Base-by-base conservation (phyloP, 106 monocot species). In the Allium cepa region DNA sequence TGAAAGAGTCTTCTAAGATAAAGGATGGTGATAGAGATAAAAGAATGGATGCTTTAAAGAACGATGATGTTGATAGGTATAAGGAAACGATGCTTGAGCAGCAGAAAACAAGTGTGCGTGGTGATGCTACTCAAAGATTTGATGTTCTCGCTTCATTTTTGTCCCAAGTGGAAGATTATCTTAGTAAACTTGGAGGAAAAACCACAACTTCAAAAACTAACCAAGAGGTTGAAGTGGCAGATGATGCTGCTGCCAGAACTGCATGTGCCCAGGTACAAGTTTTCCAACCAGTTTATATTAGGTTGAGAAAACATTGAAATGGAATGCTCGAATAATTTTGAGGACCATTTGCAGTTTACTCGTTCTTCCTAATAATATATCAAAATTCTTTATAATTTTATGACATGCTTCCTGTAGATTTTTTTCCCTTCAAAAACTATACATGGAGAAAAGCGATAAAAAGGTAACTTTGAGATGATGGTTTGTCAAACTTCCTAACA, bases 41-140 rank as follows among this genome's bases (percentile, higher is more conserved):
- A 81, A 88, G 97, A 74, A 92, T 97, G 97, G 97, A 97, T 71
- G 92, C 97, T 28, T 72, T 97, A 76, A 97, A 97, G 71, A 97
- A 97, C 74, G 92, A 97, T 77, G 97, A 92, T 75, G 92, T 97
- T 15, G 97, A 92, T 76, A 79, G 92, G 76, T 97, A 92, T 69
- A 83, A 89, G 1, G 22, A 22, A 22, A 22, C n/a, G n/a, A n/a
- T n/a, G n/a, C 66, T 97, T 64, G 92, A 97, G 65, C 97, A 92
- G 56, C 92, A 97, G 71, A 36, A 36, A 36, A 89, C 82, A 45
- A 90, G 76, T 73, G 74, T 97, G 71, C 84, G 86, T 49, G 97
- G 87, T 62, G 97, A 97, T 79, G 87, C 92, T 64, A 71, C 97
- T 62, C 82, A 92, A 63, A 58, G 92, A 45, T 97, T 92, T 78